phyloP scores from a whole-genome alignment of 2,329 filamentous ascomycete genomes.

The Neodidymelliopsis sp. region DNA sequence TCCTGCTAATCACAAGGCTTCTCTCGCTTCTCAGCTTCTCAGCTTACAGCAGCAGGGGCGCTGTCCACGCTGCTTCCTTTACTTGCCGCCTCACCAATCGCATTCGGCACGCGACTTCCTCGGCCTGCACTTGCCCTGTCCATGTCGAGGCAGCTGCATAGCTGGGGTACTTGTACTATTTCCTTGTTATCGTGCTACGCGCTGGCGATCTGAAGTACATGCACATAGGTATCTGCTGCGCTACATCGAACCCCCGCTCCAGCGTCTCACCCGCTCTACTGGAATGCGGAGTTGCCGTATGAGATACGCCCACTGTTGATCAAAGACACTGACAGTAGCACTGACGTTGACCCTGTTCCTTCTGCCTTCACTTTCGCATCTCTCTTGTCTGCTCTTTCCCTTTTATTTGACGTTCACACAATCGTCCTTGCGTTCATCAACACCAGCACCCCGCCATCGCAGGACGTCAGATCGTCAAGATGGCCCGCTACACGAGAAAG shows the following conservation, averaged over 20 bases:
- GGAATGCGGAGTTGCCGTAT: slow-evolving; percentile 15
- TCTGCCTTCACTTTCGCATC: background rate
- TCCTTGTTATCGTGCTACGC: slow-evolving; percentile 7
- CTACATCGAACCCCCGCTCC: slow-evolving; percentile 11
- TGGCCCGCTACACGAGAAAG: slow-evolving; percentile 47
- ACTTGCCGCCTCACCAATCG: slow-evolving; percentile 15
- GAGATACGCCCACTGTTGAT: slow-evolving; percentile 6
- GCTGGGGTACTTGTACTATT: background rate
- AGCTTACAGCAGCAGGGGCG: slow-evolving; percentile 16
- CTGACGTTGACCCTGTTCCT: background rate
- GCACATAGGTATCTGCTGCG: slow-evolving; percentile 8
- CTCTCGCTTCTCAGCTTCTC: slow-evolving; percentile 14
- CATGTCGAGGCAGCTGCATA: slow-evolving; percentile 15
- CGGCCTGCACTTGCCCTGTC: slow-evolving; percentile 9
- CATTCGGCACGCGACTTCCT: slow-evolving; percentile 10
- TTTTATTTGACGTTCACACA: background rate
- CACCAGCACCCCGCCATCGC: slow-evolving; percentile 11
- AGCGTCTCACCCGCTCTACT: slow-evolving; percentile 2
- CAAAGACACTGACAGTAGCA: slow-evolving; percentile 1
- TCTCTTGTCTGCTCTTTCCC: background rate
- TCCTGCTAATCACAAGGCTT: slow-evolving; percentile 16
- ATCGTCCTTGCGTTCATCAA: background rate
- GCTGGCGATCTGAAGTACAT: slow-evolving; percentile 13
- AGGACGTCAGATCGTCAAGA: slow-evolving; percentile 18
- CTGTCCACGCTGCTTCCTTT: slow-evolving; percentile 7